Evolutionary conservation across 805 yeast species (phyloP).

Genomic region (Suhomyces sp.): DNA sequence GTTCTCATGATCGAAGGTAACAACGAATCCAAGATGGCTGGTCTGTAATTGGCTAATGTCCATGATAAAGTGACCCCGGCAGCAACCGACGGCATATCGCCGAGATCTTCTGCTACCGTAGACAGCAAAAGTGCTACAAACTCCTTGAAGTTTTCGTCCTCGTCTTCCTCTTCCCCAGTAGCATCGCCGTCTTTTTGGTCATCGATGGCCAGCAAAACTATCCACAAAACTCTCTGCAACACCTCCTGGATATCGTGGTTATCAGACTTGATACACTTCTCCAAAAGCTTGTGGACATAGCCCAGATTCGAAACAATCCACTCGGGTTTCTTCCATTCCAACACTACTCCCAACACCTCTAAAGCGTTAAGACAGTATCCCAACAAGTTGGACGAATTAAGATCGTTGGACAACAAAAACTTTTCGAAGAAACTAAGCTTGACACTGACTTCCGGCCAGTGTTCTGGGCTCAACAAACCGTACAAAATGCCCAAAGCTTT

Average conservation of each 20-base stretch:
- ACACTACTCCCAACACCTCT: constrained; percentile 79
- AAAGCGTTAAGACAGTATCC: constrained; percentile 87
- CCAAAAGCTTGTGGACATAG: constrained; percentile 69
- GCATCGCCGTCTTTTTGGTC: constrained; percentile 27
- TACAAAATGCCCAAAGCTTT: constrained; percentile 78
- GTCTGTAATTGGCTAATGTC: constrained; percentile 75
- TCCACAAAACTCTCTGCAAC: constrained; percentile 68
- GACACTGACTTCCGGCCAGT: constrained; percentile 89
- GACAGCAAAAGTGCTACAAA: constrained; percentile 61
- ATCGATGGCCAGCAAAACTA: constrained; percentile 65
- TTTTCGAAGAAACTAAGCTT: constrained; percentile 86
- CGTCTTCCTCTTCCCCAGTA: constrained; percentile 42
- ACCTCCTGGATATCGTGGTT: constrained; percentile 86
- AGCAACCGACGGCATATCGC: constrained; percentile 70
- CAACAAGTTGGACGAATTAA: constrained; percentile 62
- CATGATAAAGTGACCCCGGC: constrained; percentile 83
- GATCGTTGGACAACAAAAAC: constrained; percentile 74
- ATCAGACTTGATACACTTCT: constrained; percentile 76
- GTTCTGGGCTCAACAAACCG: constrained; percentile 63
- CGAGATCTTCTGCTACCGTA: constrained; percentile 77
- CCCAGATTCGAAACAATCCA: constrained; percentile 78
- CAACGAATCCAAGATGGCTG: constrained; percentile 69
- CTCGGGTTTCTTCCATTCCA: constrained; percentile 68
- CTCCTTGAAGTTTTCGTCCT: constrained; percentile 55
- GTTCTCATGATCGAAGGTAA: constrained; percentile 80